phyloP scores from a whole-genome alignment of 495 filamentous ascomycete species.

The Penicillium atrosanguineum region DNA sequence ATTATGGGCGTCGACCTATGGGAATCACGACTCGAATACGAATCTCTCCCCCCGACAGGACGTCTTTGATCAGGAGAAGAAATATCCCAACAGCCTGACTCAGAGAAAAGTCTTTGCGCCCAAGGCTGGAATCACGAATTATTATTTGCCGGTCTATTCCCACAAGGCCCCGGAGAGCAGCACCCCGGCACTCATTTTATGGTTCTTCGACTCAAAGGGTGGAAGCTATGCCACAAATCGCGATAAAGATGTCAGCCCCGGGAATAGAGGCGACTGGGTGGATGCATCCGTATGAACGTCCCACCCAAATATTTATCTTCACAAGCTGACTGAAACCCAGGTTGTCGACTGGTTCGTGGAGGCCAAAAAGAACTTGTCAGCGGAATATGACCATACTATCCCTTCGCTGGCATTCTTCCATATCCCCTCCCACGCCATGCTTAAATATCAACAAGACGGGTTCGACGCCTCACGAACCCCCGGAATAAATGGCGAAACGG shows the following conservation, averaged over 20 bases:
- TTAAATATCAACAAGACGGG: slow-evolving; percentile 47
- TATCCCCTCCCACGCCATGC: slow-evolving; percentile 62
- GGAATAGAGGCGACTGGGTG: slow-evolving; percentile 38
- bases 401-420: slow-evolving; percentile 72
- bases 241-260: slow-evolving; percentile 28
- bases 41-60: slow-evolving; percentile 52
- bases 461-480: slow-evolving; percentile 46
- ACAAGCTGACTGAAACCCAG: slow-evolving; percentile 4
- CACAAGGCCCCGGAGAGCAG: slow-evolving; percentile 4
- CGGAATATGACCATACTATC: slow-evolving; percentile 40
- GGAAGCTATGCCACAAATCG: slow-evolving; percentile 51
- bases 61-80: slow-evolving; percentile 54
- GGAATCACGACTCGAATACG: slow-evolving; percentile 67
- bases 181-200: slow-evolving; percentile 55
- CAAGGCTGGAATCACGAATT: slow-evolving; percentile 65
- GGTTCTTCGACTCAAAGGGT: slow-evolving; percentile 74
- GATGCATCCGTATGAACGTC: slow-evolving; percentile 21
- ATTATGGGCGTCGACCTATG: slow-evolving; percentile 68
- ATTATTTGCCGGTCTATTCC: slow-evolving; percentile 57
- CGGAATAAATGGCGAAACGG: slow-evolving; percentile 62
- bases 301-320: not conserved
- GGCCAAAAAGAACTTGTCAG: slow-evolving; percentile 42
- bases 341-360: slow-evolving; percentile 62
- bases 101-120: slow-evolving; percentile 39
- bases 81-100: slow-evolving; percentile 55